Percentiles rank a stretch among this genome's conserved stretches.
phyloP scores from a whole-genome alignment of 208 protist genomes.

The Leishmania braziliensis region DNA sequence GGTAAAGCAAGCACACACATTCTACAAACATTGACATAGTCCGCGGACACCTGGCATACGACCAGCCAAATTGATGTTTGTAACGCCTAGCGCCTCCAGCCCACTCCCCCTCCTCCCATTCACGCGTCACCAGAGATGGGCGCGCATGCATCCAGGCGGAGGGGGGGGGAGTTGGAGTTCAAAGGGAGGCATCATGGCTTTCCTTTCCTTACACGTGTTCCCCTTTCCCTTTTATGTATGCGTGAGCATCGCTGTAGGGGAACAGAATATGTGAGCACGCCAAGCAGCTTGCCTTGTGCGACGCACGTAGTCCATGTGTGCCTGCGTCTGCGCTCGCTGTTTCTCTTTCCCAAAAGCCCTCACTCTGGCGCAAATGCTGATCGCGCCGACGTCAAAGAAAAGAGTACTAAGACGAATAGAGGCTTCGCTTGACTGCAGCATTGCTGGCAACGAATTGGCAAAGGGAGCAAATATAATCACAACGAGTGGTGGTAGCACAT shows the following conservation, averaged over 20 bases:
- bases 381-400: neutral
- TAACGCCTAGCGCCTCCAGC: neutral
- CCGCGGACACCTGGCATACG: neutral
- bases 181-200: neutral
- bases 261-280: neutral
- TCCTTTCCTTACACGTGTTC: neutral
- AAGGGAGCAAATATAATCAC: neutral
- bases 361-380: neutral
- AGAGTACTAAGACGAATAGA: neutral
- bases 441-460: neutral
- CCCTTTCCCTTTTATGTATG: neutral
- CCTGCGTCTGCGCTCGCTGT: neutral
- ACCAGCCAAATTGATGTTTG: neutral
- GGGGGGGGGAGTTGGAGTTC: too few relatives aligned
- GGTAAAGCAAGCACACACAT: neutral
- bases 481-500: too few relatives aligned
- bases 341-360: neutral
- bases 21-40: neutral
- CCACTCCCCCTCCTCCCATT: neutral
- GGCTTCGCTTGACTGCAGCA: neutral
- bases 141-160: neutral
- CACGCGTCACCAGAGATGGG: neutral
- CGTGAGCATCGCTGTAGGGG: neutral
- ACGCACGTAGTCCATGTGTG: neutral
- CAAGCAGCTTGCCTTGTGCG: neutral